Evolutionary conservation across 352 stramenopile species (phyloP).

Genomic region (Globisporangium orthogonon): DNA sequence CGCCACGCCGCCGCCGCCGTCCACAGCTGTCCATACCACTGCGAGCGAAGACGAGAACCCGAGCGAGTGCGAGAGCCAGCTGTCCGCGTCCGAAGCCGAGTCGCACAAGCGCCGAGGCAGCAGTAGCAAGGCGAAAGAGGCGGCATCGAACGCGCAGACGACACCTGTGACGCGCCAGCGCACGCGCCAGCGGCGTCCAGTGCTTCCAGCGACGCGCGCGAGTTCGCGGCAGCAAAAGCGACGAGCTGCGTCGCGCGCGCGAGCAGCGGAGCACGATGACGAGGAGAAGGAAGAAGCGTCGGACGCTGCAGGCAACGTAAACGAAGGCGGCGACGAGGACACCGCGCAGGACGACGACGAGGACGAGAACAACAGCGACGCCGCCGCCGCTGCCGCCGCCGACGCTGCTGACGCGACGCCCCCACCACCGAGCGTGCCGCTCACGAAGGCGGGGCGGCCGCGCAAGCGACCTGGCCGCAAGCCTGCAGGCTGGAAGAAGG

Average conservation of each 20-base stretch:
- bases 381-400: neutral
- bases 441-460: conserved; percentile 34
- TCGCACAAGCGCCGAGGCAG: conserved; percentile 19
- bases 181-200: conserved; percentile 37
- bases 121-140: conserved; percentile 9
- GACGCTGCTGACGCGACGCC: neutral
- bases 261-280: conserved; percentile 24
- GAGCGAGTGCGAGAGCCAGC: conserved; percentile 55
- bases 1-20: conserved; percentile 3
- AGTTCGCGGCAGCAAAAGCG: conserved; percentile 69
- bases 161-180: conserved; percentile 22
- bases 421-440: conserved; percentile 11
- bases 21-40: conserved; percentile 2
- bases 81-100: conserved; percentile 46
- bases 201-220: conserved; percentile 43
- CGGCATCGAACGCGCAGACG: conserved; percentile 13
- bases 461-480: conserved; percentile 59
- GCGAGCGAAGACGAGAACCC: conserved; percentile 31
- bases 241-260: conserved; percentile 23
- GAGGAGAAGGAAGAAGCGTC: conserved; percentile 9
- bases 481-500: conserved; percentile 14
- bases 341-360: conserved; percentile 28
- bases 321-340: conserved; percentile 15
- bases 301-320: conserved; percentile 7
- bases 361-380: conserved; percentile 18